Evolutionary conservation across 768 basidiomycete species (phyloP).

Genomic region (Kwoniella europaea): DNA sequence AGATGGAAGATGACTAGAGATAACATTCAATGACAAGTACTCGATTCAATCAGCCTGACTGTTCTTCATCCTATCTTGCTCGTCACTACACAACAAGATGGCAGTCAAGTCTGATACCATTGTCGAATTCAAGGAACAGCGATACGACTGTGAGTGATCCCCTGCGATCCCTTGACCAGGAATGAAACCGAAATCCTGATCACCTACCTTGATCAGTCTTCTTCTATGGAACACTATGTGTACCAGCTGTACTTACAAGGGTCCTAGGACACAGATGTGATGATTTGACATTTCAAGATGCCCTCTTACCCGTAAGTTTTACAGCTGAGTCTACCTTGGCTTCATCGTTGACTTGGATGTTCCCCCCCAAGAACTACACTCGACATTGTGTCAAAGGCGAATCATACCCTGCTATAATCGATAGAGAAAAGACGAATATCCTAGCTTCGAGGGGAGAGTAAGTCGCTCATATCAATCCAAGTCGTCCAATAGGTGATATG

Average conservation of each 20-base stretch:
- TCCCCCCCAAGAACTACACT: conserved; percentile 68
- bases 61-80: background rate
- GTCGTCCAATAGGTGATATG: no score
- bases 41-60: background rate
- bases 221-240: conserved; percentile 90
- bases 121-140: conserved; percentile 14
- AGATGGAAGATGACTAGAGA: background rate
- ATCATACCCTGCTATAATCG: conserved; percentile 85
- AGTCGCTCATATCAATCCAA: conserved; percentile 2
- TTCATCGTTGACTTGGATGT: no score
- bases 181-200: no score
- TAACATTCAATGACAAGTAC: background rate
- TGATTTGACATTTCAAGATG: conserved; percentile 72
- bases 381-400: conserved; percentile 76
- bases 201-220: conserved; percentile 60
- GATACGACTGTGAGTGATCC: conserved; percentile 25
- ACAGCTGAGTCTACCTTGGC: background rate
- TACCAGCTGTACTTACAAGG: conserved; percentile 76
- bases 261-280: conserved; percentile 74
- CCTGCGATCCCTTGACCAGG: no score
- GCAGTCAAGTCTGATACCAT: background rate
- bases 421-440: conserved; percentile 63
- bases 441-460: conserved; percentile 59
- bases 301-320: conserved; percentile 69
- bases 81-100: conserved; percentile 1